Conservation (phyloP, 2,329 filamentous ascomycete genomes). For the Calonectria multiphialidica region DNA sequence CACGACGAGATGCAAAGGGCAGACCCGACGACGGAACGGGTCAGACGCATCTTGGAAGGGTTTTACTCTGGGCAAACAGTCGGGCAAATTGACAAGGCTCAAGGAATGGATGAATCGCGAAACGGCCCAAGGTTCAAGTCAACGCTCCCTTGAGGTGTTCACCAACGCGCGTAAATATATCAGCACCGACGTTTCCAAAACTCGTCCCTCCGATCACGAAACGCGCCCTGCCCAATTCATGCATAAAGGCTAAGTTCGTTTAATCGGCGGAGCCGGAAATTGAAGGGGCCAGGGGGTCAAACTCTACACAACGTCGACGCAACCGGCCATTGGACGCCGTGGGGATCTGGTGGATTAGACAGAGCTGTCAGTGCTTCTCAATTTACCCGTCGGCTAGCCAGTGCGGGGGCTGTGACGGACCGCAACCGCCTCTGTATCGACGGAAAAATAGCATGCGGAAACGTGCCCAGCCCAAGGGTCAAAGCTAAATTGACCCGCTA, state of each 20-base stretch:
- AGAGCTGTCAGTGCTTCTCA: not conserved
- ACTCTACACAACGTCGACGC: not conserved
- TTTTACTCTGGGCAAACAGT: not conserved
- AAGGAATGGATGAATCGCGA: not conserved
- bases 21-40: slow-evolving; percentile 7
- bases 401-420: not conserved
- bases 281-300: not conserved
- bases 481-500: not conserved
- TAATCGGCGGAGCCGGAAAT: not conserved
- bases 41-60: slow-evolving; percentile 10
- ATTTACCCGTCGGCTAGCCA: not conserved
- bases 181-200: not conserved
- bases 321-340: not conserved
- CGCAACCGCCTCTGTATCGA: not conserved
- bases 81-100: not conserved
- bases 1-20: slow-evolving; percentile 14
- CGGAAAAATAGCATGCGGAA: not conserved
- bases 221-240: not conserved
- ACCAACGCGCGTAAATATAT: not conserved
- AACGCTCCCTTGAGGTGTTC: not conserved
- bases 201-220: not conserved
- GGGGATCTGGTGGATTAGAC: not conserved
- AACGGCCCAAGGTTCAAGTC: not conserved
- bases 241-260: not conserved
- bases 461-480: not conserved